A percentile compares a stretch with the other conserved stretches of the same genome.
Evolutionary conservation across 1,284 basidiomycete species (phyloP).

Genomic region (Ganoderma lucidum): DNA sequence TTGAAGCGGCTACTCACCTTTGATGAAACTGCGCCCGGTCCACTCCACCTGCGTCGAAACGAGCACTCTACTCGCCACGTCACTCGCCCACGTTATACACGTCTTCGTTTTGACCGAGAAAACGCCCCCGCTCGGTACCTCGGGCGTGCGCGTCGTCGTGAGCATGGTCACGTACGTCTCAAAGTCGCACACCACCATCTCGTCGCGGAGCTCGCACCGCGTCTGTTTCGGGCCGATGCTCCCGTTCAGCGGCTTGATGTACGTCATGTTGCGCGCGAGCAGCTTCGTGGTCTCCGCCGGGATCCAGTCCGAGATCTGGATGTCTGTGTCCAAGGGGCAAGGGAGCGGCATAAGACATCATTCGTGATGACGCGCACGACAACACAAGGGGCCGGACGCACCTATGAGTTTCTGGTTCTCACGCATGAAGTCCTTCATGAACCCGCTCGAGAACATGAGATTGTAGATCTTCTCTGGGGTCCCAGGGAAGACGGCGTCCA

Average conservation of each 20-base stretch:
- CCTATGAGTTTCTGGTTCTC: constrained; percentile 91
- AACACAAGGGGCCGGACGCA: constrained; percentile 48
- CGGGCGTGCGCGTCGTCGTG: constrained; percentile 93
- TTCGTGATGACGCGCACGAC: background rate
- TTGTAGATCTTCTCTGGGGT: constrained; percentile 97
- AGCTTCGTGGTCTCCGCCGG: constrained; percentile 76
- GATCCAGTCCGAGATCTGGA: constrained; percentile 93
- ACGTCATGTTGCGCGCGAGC: constrained; percentile 88
- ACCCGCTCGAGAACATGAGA: constrained; percentile 95
- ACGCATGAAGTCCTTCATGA: constrained; percentile 93
- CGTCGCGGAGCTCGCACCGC: constrained; percentile 93
- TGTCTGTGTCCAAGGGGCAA: constrained; percentile 58
- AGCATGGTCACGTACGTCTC: constrained; percentile 86
- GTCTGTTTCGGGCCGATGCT: constrained; percentile 94
- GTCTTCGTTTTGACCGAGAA: constrained; percentile 95
- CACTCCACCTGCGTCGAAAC: constrained; percentile 96
- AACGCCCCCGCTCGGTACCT: constrained; percentile 92
- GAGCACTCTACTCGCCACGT: constrained; percentile 78
- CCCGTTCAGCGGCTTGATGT: constrained; percentile 93
- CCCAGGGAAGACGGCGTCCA: constrained; percentile 86
- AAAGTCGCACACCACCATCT: constrained; percentile 83
- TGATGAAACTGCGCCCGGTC: constrained; percentile 96
- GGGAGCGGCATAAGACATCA: background rate
- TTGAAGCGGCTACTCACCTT: constrained; percentile 62
- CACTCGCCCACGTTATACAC: constrained; percentile 93